Evolutionary conservation across 352 stramenopile genomes (phyloP).

Genomic region (Phytophthora aleatoria): DNA sequence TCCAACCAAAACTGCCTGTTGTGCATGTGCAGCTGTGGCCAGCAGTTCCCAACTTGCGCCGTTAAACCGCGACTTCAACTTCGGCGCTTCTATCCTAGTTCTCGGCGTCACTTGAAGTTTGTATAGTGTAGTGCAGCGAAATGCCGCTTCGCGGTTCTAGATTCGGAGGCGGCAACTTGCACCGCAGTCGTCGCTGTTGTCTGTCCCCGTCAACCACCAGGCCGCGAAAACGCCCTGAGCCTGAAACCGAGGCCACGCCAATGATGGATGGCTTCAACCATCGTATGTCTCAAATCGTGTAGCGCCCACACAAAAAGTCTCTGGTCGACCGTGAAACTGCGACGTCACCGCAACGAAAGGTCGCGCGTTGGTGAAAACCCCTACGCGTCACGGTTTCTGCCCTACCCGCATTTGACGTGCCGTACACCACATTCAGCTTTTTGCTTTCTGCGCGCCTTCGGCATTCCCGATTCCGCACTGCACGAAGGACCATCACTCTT

Average conservation of each 20-base stretch:
- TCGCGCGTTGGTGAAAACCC: background rate
- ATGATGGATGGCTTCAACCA: constrained; percentile 14
- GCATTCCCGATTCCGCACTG: constrained; percentile 29
- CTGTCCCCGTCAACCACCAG: background rate
- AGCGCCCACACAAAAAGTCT: constrained; percentile 18
- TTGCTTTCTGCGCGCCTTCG: constrained; percentile 1
- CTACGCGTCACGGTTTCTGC: background rate
- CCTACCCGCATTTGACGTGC: background rate
- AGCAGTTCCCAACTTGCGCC: too few species aligned
- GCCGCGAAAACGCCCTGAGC: background rate
- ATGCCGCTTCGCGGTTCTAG: constrained; percentile 25
- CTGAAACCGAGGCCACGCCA: background rate
- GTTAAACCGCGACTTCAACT: constrained; percentile 20
- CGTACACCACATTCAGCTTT: background rate
- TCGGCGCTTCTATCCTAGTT: constrained; percentile 13
- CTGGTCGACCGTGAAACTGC: background rate
- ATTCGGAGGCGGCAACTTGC: constrained; percentile 1
- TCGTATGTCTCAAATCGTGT: background rate
- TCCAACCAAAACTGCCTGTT: background rate
- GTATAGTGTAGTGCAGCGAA: constrained; percentile 26
- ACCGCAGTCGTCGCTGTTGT: background rate
- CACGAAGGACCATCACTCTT: constrained; percentile 20
- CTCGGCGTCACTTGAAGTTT: constrained; percentile 3
- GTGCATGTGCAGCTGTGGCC: too few species aligned
- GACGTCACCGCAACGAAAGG: constrained; percentile 11